These are phyloP conservation scores for Ophiostoma himal-ulmi DNA, from an alignment of 2,329 filamentous ascomycete species.

Conservation along the genomic window DNA sequence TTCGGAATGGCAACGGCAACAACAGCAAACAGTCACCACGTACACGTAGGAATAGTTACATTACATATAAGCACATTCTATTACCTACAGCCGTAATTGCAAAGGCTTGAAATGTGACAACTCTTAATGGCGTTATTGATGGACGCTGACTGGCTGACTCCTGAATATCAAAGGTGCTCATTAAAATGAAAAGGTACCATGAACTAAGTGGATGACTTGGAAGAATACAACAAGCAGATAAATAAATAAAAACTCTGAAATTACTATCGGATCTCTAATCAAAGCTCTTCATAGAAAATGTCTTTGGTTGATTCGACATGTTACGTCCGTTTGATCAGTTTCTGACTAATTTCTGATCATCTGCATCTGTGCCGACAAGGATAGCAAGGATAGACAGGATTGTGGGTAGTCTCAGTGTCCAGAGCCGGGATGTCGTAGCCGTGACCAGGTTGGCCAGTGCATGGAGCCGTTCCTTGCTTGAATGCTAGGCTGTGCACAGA, in stretches of 20 bases:
- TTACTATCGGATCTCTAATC: neutral
- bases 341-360: neutral
- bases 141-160: neutral
- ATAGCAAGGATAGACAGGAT: neutral
- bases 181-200: neutral
- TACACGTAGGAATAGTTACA: neutral
- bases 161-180: neutral
- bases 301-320: neutral
- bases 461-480: neutral
- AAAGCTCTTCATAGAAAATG: neutral
- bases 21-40: neutral
- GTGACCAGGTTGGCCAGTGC: constrained; percentile 2
- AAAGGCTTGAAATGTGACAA: neutral
- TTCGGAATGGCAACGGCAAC: neutral
- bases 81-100: neutral
- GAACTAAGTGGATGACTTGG: neutral
- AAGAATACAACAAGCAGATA: neutral
- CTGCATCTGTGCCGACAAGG: neutral
- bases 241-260: neutral
- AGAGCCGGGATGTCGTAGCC: too few relatives aligned
- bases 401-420: too few relatives aligned
- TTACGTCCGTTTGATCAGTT: neutral
- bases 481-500: neutral
- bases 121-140: neutral
- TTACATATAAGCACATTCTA: too few relatives aligned